These are phyloP conservation scores for Acer yangbiense DNA, from an alignment of 345 rosid genomes.

Conservation along the genomic window DNA sequence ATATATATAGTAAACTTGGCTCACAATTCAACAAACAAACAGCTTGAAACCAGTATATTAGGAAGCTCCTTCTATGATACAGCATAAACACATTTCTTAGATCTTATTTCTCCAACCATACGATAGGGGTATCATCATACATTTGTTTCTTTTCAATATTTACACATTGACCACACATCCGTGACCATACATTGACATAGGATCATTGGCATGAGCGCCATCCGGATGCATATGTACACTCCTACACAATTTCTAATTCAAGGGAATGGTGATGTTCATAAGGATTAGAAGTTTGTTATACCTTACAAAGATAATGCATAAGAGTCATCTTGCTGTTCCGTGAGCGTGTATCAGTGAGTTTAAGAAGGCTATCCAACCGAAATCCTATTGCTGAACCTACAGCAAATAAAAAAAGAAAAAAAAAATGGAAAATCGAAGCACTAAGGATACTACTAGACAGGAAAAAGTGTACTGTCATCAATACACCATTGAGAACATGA, in stretches of 20 bases:
- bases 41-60: too few species aligned
- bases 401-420: slow-evolving; percentile 3
- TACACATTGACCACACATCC: not conserved
- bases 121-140: not conserved
- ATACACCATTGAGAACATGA: not conserved
- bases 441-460: not conserved
- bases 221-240: not conserved
- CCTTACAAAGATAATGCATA: slow-evolving; percentile 99
- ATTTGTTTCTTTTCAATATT: not conserved
- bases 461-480: not conserved
- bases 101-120: not conserved
- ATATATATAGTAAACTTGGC: too few species aligned
- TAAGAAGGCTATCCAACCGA: slow-evolving; percentile 90
- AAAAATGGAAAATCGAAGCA: not conserved
- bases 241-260: not conserved
- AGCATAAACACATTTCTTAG: not conserved
- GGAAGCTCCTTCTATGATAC: too few species aligned
- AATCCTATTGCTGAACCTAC: slow-evolving; percentile 91
- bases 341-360: slow-evolving; percentile 89
- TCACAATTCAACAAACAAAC: too few species aligned
- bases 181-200: not conserved
- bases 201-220: not conserved
- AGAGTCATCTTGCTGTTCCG: slow-evolving; percentile 89
- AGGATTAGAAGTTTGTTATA: slow-evolving; percentile 27
- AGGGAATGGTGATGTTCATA: slow-evolving; percentile 5